phyloP scores from a whole-genome alignment of 1,139 yeast genomes.

The Nematodospora anomalae region DNA sequence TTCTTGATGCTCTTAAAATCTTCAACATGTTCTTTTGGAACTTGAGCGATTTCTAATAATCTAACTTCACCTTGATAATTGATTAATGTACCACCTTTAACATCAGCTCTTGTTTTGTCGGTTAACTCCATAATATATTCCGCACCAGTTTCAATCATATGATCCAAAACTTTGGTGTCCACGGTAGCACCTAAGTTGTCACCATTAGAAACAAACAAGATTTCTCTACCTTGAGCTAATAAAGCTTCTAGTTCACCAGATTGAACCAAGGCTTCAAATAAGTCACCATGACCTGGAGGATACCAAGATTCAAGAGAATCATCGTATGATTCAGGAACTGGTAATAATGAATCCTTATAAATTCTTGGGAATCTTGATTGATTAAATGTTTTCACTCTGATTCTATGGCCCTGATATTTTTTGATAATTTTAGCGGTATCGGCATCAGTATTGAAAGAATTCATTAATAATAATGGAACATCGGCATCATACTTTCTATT shows the following conservation, averaged over 20 bases:
- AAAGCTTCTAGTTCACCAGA: constrained; percentile 92
- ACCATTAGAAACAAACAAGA: constrained; percentile 94
- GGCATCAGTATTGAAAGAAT: constrained; percentile 95
- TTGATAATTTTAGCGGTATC: constrained; percentile 95
- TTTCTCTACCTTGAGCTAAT: constrained; percentile 91
- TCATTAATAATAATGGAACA: constrained; percentile 95
- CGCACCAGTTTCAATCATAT: constrained; percentile 87
- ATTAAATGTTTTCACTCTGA: constrained; percentile 92
- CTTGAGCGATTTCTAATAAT: constrained; percentile 96
- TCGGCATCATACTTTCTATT: constrained; percentile 89
- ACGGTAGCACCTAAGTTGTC: constrained; percentile 99
- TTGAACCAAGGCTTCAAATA: constrained; percentile 85
- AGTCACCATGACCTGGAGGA: constrained; percentile 99
- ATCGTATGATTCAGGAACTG: constrained; percentile 78
- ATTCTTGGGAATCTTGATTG: constrained; percentile 97
- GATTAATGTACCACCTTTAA: constrained; percentile 98
- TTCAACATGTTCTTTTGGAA: constrained; percentile 97
- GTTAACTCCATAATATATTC: constrained; percentile 98
- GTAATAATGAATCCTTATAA: constrained; percentile 88
- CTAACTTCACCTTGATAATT: constrained; percentile 95
- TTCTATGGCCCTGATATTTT: constrained; percentile 95
- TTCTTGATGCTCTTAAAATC: constrained; percentile 97
- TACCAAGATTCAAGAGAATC: constrained; percentile 89
- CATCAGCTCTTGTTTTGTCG: constrained; percentile 98
- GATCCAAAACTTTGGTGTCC: constrained; percentile 84